Base-by-base conservation (phyloP, 257 asterid species). In the Solanum chmielewskii region DNA sequence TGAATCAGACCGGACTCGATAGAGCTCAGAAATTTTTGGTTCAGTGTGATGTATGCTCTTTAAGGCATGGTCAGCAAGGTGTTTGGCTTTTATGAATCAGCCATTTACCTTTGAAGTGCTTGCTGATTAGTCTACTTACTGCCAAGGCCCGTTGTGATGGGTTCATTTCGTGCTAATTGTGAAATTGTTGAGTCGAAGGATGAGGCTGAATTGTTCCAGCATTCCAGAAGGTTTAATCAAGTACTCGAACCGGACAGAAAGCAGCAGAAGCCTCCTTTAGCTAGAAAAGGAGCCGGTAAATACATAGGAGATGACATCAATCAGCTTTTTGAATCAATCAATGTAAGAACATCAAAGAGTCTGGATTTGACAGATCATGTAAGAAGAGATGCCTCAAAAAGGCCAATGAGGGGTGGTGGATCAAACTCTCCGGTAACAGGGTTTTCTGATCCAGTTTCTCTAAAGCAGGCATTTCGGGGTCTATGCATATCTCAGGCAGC, bases 401-500 rank as follows among this genome's bases (percentile, higher is more conserved):
- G 89, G 92, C 96, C 99, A 47, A 95, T 94, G 93, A 90, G 93
- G 89, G 88, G 82, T 74, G 87, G 92, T 59, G 96, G 94, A 13
- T 90, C 94, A 37, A 87, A 88, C 83, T 93, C 99, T 59, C 98
- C 98, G 0, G 98, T 92, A 59, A 90, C 92, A 56, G 98, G 99
- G 75, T 94, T 92, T 88, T 95, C 98, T 12, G 98, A 94, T 87
- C 97, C 98, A 21, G 94, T 94, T 76, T 92, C 99, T 87, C 87
- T 97, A 81, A 97, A 97, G 87, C 99, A 97, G 90, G 98, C 99
- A 1, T 90, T 95, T 25, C 92, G 99, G 90, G 98, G 99, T 21
- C 91, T 92, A 84, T 94, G 98, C 91, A 94, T 97, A 88, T 97
- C 99, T 81, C 99, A 95, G 91, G 99, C 99, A 18, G 98, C 98